Base-by-base conservation (phyloP, 306 rosid genomes). In the Astragalus glycyphyllos region DNA sequence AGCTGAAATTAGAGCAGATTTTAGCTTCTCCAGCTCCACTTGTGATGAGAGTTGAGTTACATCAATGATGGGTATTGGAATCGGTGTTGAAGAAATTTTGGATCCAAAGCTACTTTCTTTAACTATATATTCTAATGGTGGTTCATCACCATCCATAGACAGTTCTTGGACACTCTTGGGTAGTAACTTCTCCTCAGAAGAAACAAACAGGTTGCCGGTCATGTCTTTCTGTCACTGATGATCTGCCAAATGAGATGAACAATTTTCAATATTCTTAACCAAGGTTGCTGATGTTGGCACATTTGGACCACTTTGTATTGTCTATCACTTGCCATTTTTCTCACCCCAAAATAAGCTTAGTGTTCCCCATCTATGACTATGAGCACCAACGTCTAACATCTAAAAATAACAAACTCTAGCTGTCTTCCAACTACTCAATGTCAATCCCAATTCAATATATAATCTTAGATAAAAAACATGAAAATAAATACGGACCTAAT, bases 1-100 rank as follows among this genome's bases (percentile, higher is more conserved):
- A 40, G 58, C 75, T 42, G 84, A 71, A 72, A 68, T 56, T 9
- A 91, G 89, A 82, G 89, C 82, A 65, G 84, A 80, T 79, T 70
- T 77, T 4, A 88, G 87, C 74, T 79, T 87, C 6, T 76, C 44
- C 7, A 84, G 68, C 65, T 91, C 87, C 3, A 8, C n/a, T 76
- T 81, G 68, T 31, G 78, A 61, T 11, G 70, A 80, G 66, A 88
- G 86, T 5, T 80, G 85, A 63, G 69, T 65, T 46, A 87, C 55
- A 85, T 85, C 86, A 38, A 84, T 70, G 38, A 68, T 75, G 9
- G 92, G 92, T 57, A 85, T 82, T 68, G 69, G 72, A 45, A 50
- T 58, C 2, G 14, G 6, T 17, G 78, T 10, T 34, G 80, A 72
- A 47, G 82, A 47, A 23, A 72, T 79, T 15, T 56, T 11, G 7